A percentile compares a stretch with the other conserved stretches of the same genome.
Evolutionary conservation across 768 basidiomycete genomes (phyloP).

Genomic region (Pleurotus pulmonarius): DNA sequence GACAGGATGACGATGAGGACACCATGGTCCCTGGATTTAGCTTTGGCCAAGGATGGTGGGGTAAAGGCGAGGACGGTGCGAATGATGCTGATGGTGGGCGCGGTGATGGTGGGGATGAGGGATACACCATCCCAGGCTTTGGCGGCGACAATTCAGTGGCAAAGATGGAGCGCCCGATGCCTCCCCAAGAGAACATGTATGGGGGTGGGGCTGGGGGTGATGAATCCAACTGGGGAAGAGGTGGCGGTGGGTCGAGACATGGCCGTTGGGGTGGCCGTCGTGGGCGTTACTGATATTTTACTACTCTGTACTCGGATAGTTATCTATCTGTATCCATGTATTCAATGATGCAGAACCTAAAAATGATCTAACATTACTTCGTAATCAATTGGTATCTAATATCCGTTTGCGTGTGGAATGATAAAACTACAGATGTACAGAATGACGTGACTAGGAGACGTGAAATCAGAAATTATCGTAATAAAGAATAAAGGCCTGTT

Average conservation of each 20-base stretch:
- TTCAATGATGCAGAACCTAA: no score
- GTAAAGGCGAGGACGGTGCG: conserved; percentile 39
- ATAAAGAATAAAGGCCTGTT: no score
- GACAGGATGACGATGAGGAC: conserved; percentile 74
- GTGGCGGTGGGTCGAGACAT: conserved; percentile 24
- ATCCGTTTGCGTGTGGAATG: no score
- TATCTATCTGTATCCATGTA: no score
- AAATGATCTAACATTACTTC: no score
- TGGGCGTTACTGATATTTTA: conserved; percentile 13
- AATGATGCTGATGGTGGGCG: conserved; percentile 13
- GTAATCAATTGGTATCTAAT: no score
- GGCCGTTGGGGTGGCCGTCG: conserved; percentile 23
- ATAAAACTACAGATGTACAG: no score
- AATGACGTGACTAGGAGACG: no score
- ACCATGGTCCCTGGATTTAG: conserved; percentile 74
- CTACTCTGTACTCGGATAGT: not conserved
- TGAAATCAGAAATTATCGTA: no score
- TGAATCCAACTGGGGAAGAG: conserved; percentile 25
- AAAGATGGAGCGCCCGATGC: conserved; percentile 17
- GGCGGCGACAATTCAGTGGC: conserved; percentile 27
- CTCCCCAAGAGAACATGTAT: conserved; percentile 18
- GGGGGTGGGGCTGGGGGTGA: conserved; percentile 26
- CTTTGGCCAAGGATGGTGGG: conserved; percentile 41
- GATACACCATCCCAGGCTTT: conserved; percentile 67
- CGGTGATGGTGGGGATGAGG: conserved; percentile 26